Conservation (phyloP, 1,139 yeast genomes). For the Nematodospora anomalae region DNA sequence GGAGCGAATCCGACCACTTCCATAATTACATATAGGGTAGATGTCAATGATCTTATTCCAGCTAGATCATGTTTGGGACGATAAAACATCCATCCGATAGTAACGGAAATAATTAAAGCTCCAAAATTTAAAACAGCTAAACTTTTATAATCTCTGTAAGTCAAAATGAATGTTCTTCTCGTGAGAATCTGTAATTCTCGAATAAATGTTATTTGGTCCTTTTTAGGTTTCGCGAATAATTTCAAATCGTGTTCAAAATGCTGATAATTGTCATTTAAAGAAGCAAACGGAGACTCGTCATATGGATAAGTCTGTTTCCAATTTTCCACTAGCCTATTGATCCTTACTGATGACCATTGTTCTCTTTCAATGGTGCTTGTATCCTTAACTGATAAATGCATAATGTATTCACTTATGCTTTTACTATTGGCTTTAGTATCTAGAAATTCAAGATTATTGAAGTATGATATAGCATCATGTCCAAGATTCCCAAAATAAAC, state of each 20-base stretch:
- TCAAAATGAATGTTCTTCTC: constrained; percentile 53
- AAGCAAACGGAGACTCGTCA: constrained; percentile 5
- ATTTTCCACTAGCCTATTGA: constrained; percentile 41
- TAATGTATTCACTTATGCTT: constrained; percentile 53
- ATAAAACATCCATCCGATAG: constrained; percentile 77
- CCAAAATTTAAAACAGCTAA: constrained; percentile 55
- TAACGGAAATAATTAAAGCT: constrained; percentile 54
- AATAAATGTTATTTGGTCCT: constrained; percentile 30
- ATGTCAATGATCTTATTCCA: constrained; percentile 67
- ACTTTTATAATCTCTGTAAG: constrained; percentile 61
- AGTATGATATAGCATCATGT: constrained; percentile 48
- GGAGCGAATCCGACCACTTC: constrained; percentile 72
- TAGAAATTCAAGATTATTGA: constrained; percentile 32
- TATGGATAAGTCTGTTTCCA: constrained; percentile 44
- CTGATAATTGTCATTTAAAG: constrained; percentile 7
- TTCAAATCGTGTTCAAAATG: constrained; percentile 25
- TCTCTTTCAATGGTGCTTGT: constrained; percentile 46
- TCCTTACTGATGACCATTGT: constrained; percentile 39
- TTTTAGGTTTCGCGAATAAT: constrained; percentile 27
- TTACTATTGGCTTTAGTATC: constrained; percentile 9
- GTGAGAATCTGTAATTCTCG: constrained; percentile 56
- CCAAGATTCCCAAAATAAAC: constrained; percentile 53
- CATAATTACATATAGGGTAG: constrained; percentile 61
- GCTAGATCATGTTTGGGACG: constrained; percentile 60
- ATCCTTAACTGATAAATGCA: constrained; percentile 69